These are phyloP conservation scores for Hymenoscyphus fructigenus DNA, from an alignment of 2,329 filamentous ascomycete genomes.

Conservation along the genomic window DNA sequence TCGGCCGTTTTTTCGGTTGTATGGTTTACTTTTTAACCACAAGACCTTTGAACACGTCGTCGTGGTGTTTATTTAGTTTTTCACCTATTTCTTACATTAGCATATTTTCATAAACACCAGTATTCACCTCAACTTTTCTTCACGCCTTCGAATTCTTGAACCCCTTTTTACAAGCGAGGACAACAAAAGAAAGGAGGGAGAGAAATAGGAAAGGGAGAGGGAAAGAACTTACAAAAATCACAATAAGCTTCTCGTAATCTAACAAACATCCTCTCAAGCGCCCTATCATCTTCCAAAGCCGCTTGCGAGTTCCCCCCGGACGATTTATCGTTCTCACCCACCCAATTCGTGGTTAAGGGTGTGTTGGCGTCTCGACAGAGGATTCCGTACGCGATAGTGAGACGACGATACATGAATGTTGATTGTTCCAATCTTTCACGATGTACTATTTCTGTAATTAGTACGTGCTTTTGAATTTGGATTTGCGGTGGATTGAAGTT, in stretches of 20 bases:
- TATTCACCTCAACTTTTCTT: neutral
- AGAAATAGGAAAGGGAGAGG: neutral
- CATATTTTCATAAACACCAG: neutral
- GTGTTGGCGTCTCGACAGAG: slow-evolving; percentile 23
- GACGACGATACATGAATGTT: slow-evolving; percentile 22
- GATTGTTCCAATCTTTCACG: slow-evolving; percentile 20
- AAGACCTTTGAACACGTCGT: slow-evolving; percentile 21
- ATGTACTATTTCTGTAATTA: slow-evolving; percentile 17
- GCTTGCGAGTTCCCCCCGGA: neutral
- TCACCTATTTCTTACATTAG: neutral
- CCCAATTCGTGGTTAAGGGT: slow-evolving; percentile 21
- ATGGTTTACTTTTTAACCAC: slow-evolving; percentile 8
- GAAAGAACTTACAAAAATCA: slow-evolving; percentile 16
- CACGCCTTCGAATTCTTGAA: neutral
- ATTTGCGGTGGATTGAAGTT: too few relatives aligned
- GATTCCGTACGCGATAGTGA: slow-evolving; percentile 20
- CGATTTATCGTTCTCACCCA: slow-evolving; percentile 12
- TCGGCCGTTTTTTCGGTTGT: neutral
- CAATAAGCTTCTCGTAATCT: slow-evolving; percentile 16
- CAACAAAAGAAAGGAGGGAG: neutral
- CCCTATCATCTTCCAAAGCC: neutral
- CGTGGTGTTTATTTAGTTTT: slow-evolving; percentile 19
- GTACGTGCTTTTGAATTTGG: neutral
- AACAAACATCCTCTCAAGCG: slow-evolving; percentile 11
- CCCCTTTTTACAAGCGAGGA: neutral